Evolutionary conservation across 169 alveolate species (phyloP).

Genomic region (Blepharisma undulans): DNA sequence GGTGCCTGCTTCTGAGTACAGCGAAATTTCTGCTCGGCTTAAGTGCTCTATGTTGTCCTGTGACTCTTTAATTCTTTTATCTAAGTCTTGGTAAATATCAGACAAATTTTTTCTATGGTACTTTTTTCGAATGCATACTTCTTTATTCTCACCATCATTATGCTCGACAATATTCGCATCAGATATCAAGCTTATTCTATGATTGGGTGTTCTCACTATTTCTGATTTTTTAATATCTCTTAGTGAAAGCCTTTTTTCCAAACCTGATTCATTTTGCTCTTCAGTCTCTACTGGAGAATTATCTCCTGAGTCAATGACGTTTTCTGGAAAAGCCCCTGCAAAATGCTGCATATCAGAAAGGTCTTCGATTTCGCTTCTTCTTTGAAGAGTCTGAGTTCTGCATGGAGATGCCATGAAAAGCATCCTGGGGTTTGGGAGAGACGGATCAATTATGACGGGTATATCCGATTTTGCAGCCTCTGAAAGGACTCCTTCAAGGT

Average conservation of each 20-base stretch:
- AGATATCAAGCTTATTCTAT: neutral
- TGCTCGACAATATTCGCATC: neutral
- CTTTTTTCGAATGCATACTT: neutral
- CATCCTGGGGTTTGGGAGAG: constrained; percentile 23
- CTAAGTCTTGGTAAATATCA: constrained; percentile 24
- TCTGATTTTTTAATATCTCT: neutral
- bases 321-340: constrained; percentile 27
- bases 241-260: neutral
- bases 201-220: neutral
- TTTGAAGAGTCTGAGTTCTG: neutral
- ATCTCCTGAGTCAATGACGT: neutral
- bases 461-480: neutral
- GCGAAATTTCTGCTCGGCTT: neutral
- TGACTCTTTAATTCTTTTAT: neutral
- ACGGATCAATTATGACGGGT: constrained; percentile 8
- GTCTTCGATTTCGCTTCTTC: neutral
- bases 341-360: neutral
- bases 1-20: neutral
- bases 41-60: neutral
- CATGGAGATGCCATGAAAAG: neutral
- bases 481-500: neutral
- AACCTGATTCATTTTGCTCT: neutral
- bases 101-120: neutral
- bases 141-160: neutral
- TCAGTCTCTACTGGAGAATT: neutral